Evolutionary conservation across 306 rosid genomes (phyloP).

Genomic region (Geum urbanum): DNA sequence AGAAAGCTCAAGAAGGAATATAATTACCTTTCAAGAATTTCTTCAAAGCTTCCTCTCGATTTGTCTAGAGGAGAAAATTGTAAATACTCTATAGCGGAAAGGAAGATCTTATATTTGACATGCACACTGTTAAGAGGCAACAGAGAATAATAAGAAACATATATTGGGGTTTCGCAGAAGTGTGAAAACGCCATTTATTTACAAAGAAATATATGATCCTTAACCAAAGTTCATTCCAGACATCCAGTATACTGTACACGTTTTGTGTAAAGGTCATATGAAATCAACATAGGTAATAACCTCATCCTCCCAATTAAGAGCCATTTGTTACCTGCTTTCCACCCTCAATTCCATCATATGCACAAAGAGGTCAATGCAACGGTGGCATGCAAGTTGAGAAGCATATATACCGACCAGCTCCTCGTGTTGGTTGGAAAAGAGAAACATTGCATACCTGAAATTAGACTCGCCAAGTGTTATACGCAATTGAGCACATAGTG

Average conservation of each 20-base stretch:
- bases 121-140: conserved; percentile 54
- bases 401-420: conserved; percentile 95
- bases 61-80: conserved; percentile 70
- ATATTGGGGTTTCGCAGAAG: neutral
- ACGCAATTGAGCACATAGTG: conserved; percentile 17
- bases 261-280: neutral
- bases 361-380: conserved; percentile 88
- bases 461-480: conserved; percentile 16
- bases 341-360: conserved; percentile 98
- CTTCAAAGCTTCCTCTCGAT: conserved; percentile 92
- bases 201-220: conserved; percentile 9
- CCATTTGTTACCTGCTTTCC: conserved; percentile 64
- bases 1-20: conserved; percentile 7
- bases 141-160: conserved; percentile 19
- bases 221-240: neutral
- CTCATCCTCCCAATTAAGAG: conserved; percentile 11
- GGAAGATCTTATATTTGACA: conserved; percentile 85
- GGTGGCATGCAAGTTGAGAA: conserved; percentile 90
- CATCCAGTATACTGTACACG: neutral
- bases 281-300: conserved; percentile 1
- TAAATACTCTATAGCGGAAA: conserved; percentile 88
- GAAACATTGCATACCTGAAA: conserved; percentile 91
- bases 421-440: conserved; percentile 91
- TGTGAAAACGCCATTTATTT: conserved; percentile 2
- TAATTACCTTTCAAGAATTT: conserved; percentile 75